Percentiles rank a stretch among this genome's conserved stretches.
phyloP scores from a whole-genome alignment of 192 early-diverging fungal genomes.

The Umbelopsis isabellina region DNA sequence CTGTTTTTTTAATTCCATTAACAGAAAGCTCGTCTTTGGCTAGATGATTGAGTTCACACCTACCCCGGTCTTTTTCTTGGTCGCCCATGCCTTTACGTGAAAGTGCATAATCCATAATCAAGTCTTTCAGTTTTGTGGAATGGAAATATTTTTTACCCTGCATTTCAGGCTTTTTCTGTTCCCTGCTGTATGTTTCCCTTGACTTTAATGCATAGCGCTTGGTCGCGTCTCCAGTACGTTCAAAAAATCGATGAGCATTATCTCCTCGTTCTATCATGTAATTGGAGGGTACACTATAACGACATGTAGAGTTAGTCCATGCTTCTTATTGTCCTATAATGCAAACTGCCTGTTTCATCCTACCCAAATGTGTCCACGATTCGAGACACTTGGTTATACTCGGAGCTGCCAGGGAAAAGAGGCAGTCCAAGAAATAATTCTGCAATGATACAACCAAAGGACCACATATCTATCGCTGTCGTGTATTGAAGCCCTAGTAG shows the following conservation, averaged over 20 bases:
- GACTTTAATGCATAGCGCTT: slow-evolving; percentile 20
- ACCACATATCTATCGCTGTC: slow-evolving; percentile 98
- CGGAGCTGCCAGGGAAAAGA: slow-evolving; percentile 93
- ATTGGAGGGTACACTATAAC: slow-evolving; percentile 66
- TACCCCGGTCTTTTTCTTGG: slow-evolving; percentile 20
- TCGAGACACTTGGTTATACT: slow-evolving; percentile 94
- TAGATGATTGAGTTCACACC: slow-evolving; percentile 2
- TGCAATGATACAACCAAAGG: slow-evolving; percentile 95
- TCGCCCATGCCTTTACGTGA: slow-evolving; percentile 14
- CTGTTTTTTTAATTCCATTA: slow-evolving; percentile 41
- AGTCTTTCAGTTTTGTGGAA: slow-evolving; percentile 18
- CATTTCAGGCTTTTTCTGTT: slow-evolving; percentile 26
- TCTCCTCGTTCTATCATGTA: slow-evolving; percentile 92
- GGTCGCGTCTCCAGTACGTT: slow-evolving; percentile 48
- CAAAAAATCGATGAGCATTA: slow-evolving; percentile 79
- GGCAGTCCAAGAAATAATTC: slow-evolving; percentile 97
- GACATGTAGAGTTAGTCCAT: not conserved
- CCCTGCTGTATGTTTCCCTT: slow-evolving; percentile 20
- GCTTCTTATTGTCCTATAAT: not conserved
- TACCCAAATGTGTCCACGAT: slow-evolving; percentile 93
- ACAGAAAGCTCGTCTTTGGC: not conserved
- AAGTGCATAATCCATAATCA: slow-evolving; percentile 25
- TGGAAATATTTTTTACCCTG: slow-evolving; percentile 27
- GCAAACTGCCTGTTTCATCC: not conserved
- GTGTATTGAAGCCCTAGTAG: slow-evolving; percentile 91